phyloP scores from a whole-genome alignment of 495 filamentous ascomycete species.

The Echria macrotheca region DNA sequence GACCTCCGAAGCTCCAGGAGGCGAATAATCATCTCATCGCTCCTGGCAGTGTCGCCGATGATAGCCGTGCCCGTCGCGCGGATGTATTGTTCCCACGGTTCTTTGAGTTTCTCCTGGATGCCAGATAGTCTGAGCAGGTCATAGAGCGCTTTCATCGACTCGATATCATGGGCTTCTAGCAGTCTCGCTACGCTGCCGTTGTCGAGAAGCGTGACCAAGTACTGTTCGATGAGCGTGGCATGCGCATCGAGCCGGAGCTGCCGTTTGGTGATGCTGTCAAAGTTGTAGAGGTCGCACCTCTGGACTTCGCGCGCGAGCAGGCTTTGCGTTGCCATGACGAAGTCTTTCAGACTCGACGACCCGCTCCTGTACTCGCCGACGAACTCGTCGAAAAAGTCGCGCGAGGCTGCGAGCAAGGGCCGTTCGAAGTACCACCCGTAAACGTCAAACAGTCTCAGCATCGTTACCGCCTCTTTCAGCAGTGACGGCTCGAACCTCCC shows the following conservation, averaged over 20 bases:
- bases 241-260: conserved; percentile 67
- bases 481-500: conserved; percentile 47
- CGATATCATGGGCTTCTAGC: conserved; percentile 58
- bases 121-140: conserved; percentile 60
- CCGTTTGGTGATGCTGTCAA: conserved; percentile 76
- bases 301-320: conserved; percentile 65
- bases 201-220: conserved; percentile 57
- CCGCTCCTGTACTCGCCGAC: conserved; percentile 55
- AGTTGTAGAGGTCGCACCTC: conserved; percentile 70
- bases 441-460: conserved; percentile 74
- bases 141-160: conserved; percentile 71
- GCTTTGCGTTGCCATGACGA: conserved; percentile 59
- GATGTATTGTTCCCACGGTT: conserved; percentile 75
- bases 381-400: conserved; percentile 58
- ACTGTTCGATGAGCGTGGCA: conserved; percentile 55
- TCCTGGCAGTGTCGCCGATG: conserved; percentile 69
- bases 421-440: conserved; percentile 79
- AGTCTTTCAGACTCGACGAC: conserved; percentile 56
- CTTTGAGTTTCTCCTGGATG: conserved; percentile 59
- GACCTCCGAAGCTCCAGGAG: conserved; percentile 77
- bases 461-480: conserved; percentile 64
- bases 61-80: conserved; percentile 67
- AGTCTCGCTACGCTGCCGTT: conserved; percentile 59
- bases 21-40: conserved; percentile 80
- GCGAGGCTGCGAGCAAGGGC: conserved; percentile 59